Base-by-base conservation (phyloP, 139 green algal genomes). In the Zygnema cylindricum region DNA sequence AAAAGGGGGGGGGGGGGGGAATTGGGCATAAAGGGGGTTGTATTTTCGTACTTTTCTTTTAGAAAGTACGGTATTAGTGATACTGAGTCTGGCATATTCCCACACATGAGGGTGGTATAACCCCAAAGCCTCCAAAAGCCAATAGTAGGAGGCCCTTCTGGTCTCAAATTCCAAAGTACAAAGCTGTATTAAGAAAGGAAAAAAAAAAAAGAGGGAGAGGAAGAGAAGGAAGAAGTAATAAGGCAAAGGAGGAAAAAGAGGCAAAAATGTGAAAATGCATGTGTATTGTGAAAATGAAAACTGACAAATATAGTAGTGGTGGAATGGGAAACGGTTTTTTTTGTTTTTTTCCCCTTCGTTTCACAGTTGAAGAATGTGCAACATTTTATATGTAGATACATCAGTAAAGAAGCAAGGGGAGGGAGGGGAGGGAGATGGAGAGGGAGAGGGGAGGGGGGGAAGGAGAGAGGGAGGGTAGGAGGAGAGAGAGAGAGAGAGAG, bases 161-260 rank as follows among this genome's bases (percentile, higher is more conserved):
- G 94, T 92, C 93, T 99, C 96, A 93, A 99, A 99, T 93, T 99
- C 98, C 57, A 99, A 93, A 3, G 98, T 99, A 94, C 98, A 99
- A 87, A 99, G 93, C 87, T 91, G 87, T 54, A 1, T 39, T n/a
- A 85, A 54, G 16, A 22, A 54, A 84, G 38, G 35, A 63, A 76
- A 73, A 88, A 22, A 83, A 21, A 55, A 54, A 86, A 21, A 54
- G 43, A 88, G 32, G 16, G 0, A 57, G 32, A 55, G 33, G 1
- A 36, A 69, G 38, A 87, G 33, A 42, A 41, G 85, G 1, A 87
- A 55, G 85, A 38, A 82, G 30, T 86, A 33, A 40, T 36, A 83
- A 43, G 7, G 71, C 3, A 16, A 25, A 55, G 73, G n/a, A n/a
- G n/a, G n/a, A n/a, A n/a, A n/a, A n/a, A n/a, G n/a, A n/a, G n/a